phyloP scores from a whole-genome alignment of 768 basidiomycete genomes.

The Boletus patriciae region DNA sequence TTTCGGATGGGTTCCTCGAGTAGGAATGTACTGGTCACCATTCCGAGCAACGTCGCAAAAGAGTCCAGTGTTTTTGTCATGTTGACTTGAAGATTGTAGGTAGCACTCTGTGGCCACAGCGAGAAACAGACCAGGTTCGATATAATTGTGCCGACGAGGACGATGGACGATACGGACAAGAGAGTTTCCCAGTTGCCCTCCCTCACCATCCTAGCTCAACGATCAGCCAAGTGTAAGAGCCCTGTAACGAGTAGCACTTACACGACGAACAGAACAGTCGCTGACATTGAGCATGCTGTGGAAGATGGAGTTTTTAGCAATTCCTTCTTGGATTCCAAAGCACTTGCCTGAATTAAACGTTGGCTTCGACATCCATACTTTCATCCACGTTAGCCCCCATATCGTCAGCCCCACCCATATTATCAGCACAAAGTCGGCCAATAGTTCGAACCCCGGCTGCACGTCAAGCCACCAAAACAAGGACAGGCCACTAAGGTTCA shows the following conservation, averaged over 20 bases:
- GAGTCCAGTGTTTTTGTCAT: slow-evolving; percentile 87
- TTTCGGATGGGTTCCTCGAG: slow-evolving; percentile 66
- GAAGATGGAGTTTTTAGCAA: neutral
- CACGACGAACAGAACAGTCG: slow-evolving; percentile 84
- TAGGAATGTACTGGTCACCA: slow-evolving; percentile 83
- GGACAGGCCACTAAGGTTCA: slow-evolving; percentile 74
- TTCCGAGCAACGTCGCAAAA: slow-evolving; percentile 80
- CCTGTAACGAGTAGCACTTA: slow-evolving; percentile 32
- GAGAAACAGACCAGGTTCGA: slow-evolving; percentile 83
- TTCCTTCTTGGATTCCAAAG: neutral
- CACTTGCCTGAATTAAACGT: slow-evolving; percentile 81
- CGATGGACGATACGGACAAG: slow-evolving; percentile 72
- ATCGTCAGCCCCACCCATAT: slow-evolving; percentile 84
- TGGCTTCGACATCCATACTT: slow-evolving; percentile 87
- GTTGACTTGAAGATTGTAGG: slow-evolving; percentile 74
- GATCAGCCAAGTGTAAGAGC: neutral
- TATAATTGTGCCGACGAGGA: slow-evolving; percentile 69
- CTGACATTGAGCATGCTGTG: slow-evolving; percentile 80
- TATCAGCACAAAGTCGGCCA: slow-evolving; percentile 73
- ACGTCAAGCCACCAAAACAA: slow-evolving; percentile 80
- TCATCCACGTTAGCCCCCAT: slow-evolving; percentile 84
- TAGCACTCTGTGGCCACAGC: slow-evolving; percentile 86
- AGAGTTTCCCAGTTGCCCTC: slow-evolving; percentile 83
- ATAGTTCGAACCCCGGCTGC: slow-evolving; percentile 65
- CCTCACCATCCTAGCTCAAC: slow-evolving; percentile 63